Evolutionary conservation across 2,329 filamentous ascomycete genomes (phyloP), one percentile per base, ranked within the genome.

Genomic region (Penicillium sp.): DNA sequence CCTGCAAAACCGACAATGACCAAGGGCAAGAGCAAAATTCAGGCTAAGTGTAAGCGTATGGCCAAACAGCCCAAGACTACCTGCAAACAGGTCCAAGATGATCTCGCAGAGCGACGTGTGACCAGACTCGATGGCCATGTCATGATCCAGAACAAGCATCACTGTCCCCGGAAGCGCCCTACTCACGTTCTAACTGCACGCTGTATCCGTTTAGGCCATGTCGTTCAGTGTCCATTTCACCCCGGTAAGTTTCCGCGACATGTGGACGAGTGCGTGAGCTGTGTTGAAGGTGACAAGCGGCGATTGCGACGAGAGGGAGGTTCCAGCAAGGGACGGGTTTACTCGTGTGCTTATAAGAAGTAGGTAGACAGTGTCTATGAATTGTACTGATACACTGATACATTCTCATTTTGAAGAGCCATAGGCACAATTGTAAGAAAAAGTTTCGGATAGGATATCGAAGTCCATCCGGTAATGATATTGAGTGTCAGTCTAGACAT

Each of bases 401-500:
- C n/a, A 34, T 38, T 12, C 22, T 25, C 2, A 4, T 25, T 35
- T 22, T 19, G 6, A 10, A 12, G 25, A 35, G 27, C 6, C 19
- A 39, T 19, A 18, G 35, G 16, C 35, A 46, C 16, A 19, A 19
- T 28, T 12, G 14, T 34, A n/a, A n/a, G n/a, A n/a, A n/a, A n/a
- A 33, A 49, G 37, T 49, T 10, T 40, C 43, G 43, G 43, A 40
- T 39, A 50, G 52, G 57, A 59, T 57, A 53, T 51, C 51, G 49
- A 59, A 60, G 54, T 57, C 57, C 57, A 52, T 53, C 51, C 42
- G 47, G 50, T n/a, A 35, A 33, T 16, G 27, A 14, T 40, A 27
- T 16, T 41, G 39, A 39, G 39, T 52, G 27, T 38, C 46, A 41
- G 22, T 52, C 31, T 50, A 40, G 8, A 16, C 36, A 22, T 13